Evolutionary conservation across 2,329 filamentous ascomycete species (phyloP), one percentile per base, ranked within the genome.

Genomic region (Calycina marina): DNA sequence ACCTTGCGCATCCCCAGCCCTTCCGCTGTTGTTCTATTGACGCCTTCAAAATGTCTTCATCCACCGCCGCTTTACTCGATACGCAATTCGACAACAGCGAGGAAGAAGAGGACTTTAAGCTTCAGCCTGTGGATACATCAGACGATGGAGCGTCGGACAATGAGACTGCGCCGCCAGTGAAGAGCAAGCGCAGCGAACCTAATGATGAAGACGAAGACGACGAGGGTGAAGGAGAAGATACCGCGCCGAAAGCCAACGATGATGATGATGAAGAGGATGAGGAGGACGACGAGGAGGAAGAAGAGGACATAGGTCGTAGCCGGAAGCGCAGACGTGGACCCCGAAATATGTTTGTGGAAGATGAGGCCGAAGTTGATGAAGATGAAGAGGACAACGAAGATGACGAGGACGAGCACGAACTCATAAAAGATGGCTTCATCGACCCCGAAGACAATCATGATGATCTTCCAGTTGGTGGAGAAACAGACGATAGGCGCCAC

Each of bases 361-460:
- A 88, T 50, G 90, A 98, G 65, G 90, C 90, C 55, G 90, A 94
- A 60, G 90, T 98, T 46, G 90, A 96, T 51, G 90, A 81, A 37
- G 76, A 93, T 42, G 85, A 93, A 47, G 85, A 93, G 47, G 81
- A 84, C 44, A 77, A 71, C 44, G 81, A 82, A 40, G 84, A 93
- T 42, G 84, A 92, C 31, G 88, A 94, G 46, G 84, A 92, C 46
- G 85, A 93, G 34, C 74, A 82, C 37, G 77, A 85, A 46, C 84
- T 78, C 44, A 73, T 77, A 32, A 55, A 67, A 36, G 84, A 84
- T 36, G 79, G 82, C 44, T 84, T 90, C 53, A 85, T 85, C 52
- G 81, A 84, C 44, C 82, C 93, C 54, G 81, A 82, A 41, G 86
- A 93, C 55, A 88, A 96, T 52, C 64, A 88, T 22, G 79, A 77